Evolutionary conservation across 352 stramenopile genomes (phyloP).

Genomic region (Globisporangium middletonii): DNA sequence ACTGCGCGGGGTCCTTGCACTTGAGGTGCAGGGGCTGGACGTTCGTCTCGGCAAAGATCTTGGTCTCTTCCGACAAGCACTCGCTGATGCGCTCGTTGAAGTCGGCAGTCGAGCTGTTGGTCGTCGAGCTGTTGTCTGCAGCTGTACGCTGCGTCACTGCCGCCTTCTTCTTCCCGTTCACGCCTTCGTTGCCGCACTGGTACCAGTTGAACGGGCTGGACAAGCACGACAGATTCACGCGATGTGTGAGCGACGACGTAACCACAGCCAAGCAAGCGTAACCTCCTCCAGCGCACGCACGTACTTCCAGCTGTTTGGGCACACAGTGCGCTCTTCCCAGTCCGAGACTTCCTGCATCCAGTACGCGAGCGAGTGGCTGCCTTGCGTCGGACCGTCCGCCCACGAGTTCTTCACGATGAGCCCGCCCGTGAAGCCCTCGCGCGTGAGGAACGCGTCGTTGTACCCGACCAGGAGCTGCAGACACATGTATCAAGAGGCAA

Average conservation of each 20-base stretch:
- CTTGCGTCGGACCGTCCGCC: slow-evolving; percentile 51
- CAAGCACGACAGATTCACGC: slow-evolving; percentile 4
- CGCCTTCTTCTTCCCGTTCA: slow-evolving; percentile 19
- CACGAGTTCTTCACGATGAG: slow-evolving; percentile 80
- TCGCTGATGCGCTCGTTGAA: slow-evolving; percentile 51
- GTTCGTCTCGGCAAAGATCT: slow-evolving; percentile 65
- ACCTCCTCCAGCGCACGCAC: slow-evolving; percentile 2
- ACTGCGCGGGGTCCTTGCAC: slow-evolving; percentile 50
- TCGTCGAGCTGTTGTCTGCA: slow-evolving; percentile 16
- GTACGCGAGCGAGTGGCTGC: slow-evolving; percentile 69
- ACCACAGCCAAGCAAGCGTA: not conserved
- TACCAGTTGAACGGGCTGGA: slow-evolving; percentile 78
- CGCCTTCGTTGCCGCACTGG: slow-evolving; percentile 61
- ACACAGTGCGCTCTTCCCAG: slow-evolving; percentile 75
- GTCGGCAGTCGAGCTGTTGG: slow-evolving; percentile 5
- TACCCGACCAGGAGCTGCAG: slow-evolving; percentile 68
- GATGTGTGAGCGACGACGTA: not conserved
- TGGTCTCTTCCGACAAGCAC: slow-evolving; percentile 57
- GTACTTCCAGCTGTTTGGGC: slow-evolving; percentile 79
- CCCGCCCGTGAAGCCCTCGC: slow-evolving; percentile 65
- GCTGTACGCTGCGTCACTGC: not conserved
- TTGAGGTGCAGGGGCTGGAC: slow-evolving; percentile 65
- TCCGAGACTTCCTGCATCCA: slow-evolving; percentile 81
- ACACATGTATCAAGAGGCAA: not conserved
- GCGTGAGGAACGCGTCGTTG: slow-evolving; percentile 69